phyloP scores from a whole-genome alignment of 257 asterid genomes.

The Gynochthodes officinalis region DNA sequence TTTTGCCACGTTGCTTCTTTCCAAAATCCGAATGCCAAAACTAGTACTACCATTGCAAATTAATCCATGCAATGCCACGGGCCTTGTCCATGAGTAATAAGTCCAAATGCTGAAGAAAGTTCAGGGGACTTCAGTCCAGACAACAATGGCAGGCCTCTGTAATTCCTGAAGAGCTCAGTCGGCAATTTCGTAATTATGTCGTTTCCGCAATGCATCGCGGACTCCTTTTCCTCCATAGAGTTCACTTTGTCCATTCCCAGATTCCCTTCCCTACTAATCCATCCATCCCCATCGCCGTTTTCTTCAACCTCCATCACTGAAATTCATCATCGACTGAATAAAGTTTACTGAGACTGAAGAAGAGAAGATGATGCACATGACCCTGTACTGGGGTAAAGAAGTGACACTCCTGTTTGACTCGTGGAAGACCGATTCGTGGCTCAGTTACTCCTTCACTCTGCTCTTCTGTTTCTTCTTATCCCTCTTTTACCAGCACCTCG shows the following conservation, averaged over 20 bases:
- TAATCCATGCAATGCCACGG: too few species aligned
- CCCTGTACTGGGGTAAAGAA: constrained; percentile 33
- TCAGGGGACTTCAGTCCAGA: not conserved
- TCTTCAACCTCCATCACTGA: too few species aligned
- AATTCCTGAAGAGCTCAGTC: not conserved
- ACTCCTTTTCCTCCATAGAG: too few species aligned
- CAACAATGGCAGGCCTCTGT: not conserved
- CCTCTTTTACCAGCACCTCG: constrained; percentile 32
- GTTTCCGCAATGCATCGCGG: too few species aligned
- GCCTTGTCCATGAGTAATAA: not conserved
- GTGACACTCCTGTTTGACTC: constrained; percentile 34
- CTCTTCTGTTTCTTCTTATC: constrained; percentile 31
- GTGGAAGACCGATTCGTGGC: constrained; percentile 34
- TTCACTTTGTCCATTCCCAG: too few species aligned
- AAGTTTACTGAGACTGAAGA: not conserved
- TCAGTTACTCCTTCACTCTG: constrained; percentile 25
- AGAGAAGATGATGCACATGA: constrained; percentile 35
- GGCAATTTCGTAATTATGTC: not conserved
- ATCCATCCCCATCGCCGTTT: too few species aligned
- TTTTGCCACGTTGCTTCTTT: too few species aligned
- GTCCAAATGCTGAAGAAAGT: not conserved
- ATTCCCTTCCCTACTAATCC: too few species aligned
- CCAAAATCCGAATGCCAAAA: too few species aligned
- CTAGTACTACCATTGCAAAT: too few species aligned
- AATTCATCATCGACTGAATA: not conserved